Evolutionary conservation across 2,329 filamentous ascomycete genomes (phyloP), one percentile per base, ranked within the genome.

Genomic region (Alternaria triticimaculans): DNA sequence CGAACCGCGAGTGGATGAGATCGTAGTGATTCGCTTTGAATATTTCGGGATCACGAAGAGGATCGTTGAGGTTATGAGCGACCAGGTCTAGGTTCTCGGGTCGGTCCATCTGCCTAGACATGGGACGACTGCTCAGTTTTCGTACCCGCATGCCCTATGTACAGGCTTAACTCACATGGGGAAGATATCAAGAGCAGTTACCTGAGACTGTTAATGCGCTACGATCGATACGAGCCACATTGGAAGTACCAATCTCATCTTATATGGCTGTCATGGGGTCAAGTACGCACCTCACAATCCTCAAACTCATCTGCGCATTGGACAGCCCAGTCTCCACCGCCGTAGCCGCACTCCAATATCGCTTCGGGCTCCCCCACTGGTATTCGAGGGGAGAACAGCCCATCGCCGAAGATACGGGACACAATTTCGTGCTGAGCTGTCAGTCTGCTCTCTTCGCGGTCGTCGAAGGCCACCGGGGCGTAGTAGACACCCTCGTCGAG

Each of bases 1-100:
- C 83, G 80, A 91, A 86, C 69, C 89, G 88, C 70, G 92, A 97
- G 74, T 97, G 92, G 55, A 97, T 89, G 57, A 97, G 82, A 72
- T 97, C 92, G 82, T 96, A 97, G 60, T 90, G 84, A 75, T 89
- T 90, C 55, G 87, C 82, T 46, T 86, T 82, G 73, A 94, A 94
- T 23, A 77, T 66, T 8, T 75, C 74, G 14, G 72, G 72, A 23
- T 78, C 72, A 58, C 75, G 77, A n/a, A 82, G 73, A 30, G 71
- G 64, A 48, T 81, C 76, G 68, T 82, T 82, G 23, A 82, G 74
- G 49, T 82, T 78, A 65, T 78, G 79, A 10, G 73, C 68, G 58
- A 73, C 71, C 6, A 77, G 68, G 14, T 68, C 68, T 20, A 82
- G 67, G 55, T 82, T 81, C 5, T 80, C 77, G 7, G 80, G 79